A percentile compares a stretch with the other conserved stretches of the same genome.
Evolutionary conservation across 192 early-diverging fungal species (phyloP).

Genomic region (Backusella tuberculispora): DNA sequence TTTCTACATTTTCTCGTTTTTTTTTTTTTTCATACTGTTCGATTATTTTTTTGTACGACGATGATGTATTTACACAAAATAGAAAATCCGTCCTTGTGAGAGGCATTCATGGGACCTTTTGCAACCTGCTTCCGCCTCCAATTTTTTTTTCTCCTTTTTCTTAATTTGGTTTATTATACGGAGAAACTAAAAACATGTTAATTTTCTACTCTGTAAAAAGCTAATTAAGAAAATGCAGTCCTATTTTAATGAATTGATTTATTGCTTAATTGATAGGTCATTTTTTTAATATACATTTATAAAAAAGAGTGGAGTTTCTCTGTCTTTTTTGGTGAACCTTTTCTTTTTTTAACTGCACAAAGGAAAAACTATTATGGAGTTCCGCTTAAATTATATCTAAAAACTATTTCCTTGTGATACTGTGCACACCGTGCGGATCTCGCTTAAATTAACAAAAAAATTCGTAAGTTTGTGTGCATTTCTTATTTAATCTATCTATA

Average conservation of each 20-base stretch:
- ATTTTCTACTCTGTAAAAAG: not conserved
- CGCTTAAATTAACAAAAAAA: not conserved
- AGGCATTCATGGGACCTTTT: slow-evolving; percentile 10
- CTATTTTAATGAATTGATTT: slow-evolving; percentile 3
- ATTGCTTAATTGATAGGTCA: not conserved
- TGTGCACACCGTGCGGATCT: not conserved
- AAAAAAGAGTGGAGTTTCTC: not conserved
- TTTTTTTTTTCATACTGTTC: not conserved
- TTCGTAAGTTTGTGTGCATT: too few species aligned
- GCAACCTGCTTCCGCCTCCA: not conserved
- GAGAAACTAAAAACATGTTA: not conserved
- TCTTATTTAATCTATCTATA: too few species aligned
- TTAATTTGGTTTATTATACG: not conserved
- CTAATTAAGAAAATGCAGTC: slow-evolving; percentile 3
- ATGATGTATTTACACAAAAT: slow-evolving; percentile 9
- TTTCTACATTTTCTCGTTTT: not conserved
- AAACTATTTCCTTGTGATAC: not conserved
- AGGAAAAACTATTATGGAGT: not conserved
- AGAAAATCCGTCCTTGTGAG: slow-evolving; percentile 4
- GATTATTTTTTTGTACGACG: not conserved
- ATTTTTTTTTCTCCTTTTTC: slow-evolving; percentile 5
- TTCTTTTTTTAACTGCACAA: not conserved
- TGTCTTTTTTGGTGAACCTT: too few species aligned
- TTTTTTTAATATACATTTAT: slow-evolving; percentile 8
- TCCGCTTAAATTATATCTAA: not conserved